Conservation (phyloP, 257 asterid species). For the Primulina eburnea region DNA sequence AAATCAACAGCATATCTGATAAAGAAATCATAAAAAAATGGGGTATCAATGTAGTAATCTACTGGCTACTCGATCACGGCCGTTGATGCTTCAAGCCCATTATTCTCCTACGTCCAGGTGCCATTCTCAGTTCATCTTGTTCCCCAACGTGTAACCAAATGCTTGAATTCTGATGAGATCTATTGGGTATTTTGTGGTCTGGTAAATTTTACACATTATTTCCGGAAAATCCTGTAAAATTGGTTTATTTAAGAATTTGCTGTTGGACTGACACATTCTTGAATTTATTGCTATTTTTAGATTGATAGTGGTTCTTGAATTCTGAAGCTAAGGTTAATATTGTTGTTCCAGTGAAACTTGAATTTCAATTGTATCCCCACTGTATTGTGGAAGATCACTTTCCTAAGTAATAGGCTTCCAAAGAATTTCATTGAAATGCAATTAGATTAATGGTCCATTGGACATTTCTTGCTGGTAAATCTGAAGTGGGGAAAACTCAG, state of each 20-base stretch:
- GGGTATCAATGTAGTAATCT: slow-evolving; percentile 33
- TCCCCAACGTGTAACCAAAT: background rate
- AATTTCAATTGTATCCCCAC: background rate
- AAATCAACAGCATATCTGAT: background rate
- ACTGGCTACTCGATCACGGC: slow-evolving; percentile 42
- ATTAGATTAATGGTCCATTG: background rate
- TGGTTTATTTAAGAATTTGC: background rate
- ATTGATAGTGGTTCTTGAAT: background rate
- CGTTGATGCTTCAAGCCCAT: slow-evolving; percentile 37
- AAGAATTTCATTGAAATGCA: background rate
- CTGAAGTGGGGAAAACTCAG: background rate
- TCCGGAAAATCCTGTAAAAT: background rate
- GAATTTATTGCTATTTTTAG: background rate
- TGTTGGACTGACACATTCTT: background rate
- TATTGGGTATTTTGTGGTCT: background rate
- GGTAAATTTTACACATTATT: too few species aligned
- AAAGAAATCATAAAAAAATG: slow-evolving; percentile 24
- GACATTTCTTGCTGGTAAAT: too few species aligned
- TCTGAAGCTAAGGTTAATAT: background rate
- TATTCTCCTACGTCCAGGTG: slow-evolving; percentile 42
- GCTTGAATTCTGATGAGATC: background rate
- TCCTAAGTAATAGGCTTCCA: background rate
- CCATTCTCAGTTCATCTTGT: slow-evolving; percentile 10
- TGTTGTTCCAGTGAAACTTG: background rate
- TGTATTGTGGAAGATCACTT: background rate